These are phyloP conservation scores for Cucurbita pepo DNA, from an alignment of 306 rosid genomes.

Conservation along the genomic window DNA sequence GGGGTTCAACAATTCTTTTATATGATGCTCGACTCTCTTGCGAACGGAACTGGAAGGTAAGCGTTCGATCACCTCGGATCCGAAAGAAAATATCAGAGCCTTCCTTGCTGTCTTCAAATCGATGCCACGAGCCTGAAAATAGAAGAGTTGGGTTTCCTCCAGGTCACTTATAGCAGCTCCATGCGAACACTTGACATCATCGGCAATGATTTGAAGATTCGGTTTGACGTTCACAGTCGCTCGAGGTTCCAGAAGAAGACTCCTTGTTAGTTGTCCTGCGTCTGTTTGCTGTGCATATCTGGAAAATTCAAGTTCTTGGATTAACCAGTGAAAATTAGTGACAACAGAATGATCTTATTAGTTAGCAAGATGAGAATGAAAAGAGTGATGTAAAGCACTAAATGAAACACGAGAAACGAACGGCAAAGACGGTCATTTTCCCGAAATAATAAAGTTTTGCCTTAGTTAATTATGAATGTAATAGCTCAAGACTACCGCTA, in stretches of 20 bases:
- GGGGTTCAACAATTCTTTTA: slow-evolving; percentile 44
- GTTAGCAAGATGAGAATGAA: not conserved
- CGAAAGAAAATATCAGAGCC: slow-evolving; percentile 67
- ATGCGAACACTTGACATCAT: slow-evolving; percentile 89
- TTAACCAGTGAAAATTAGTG: not conserved
- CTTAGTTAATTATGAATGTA: not conserved
- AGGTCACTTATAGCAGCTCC: slow-evolving; percentile 96
- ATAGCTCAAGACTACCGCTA: too few relatives aligned
- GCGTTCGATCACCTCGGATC: slow-evolving; percentile 61
- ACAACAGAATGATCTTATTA: not conserved
- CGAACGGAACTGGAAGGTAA: slow-evolving; percentile 45
- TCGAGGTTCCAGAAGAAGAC: slow-evolving; percentile 88
- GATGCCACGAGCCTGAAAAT: slow-evolving; percentile 79
- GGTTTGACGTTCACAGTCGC: slow-evolving; percentile 85
- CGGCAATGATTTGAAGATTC: slow-evolving; percentile 85
- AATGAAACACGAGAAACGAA: not conserved
- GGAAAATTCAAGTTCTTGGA: not conserved
- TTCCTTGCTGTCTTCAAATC: slow-evolving; percentile 57
- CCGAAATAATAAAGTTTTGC: not conserved
- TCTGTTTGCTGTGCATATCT: slow-evolving; percentile 94
- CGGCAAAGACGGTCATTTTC: not conserved
- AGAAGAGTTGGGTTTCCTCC: slow-evolving; percentile 72
- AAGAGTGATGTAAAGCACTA: not conserved
- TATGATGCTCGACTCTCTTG: slow-evolving; percentile 38
- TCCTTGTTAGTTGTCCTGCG: slow-evolving; percentile 87